These are phyloP conservation scores for Phytophthora parvispora DNA, from an alignment of 352 stramenopile genomes.

Conservation along the genomic window DNA sequence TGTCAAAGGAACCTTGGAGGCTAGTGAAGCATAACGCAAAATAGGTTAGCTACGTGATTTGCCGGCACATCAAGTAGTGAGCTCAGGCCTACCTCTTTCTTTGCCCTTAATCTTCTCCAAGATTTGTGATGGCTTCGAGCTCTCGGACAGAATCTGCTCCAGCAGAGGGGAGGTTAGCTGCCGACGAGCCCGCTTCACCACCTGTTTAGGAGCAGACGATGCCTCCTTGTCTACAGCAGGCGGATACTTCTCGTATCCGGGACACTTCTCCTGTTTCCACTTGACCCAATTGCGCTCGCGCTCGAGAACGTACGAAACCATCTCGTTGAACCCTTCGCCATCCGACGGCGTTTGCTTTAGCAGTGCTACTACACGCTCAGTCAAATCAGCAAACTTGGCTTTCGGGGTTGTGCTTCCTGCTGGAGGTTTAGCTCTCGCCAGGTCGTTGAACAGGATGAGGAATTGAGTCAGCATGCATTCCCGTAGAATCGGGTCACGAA, in stretches of 20 bases:
- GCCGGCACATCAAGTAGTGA: background rate
- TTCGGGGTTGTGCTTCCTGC: slow-evolving; percentile 60
- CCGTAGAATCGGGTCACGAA: slow-evolving; percentile 91
- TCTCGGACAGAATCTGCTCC: slow-evolving; percentile 85
- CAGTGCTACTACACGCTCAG: slow-evolving; percentile 80
- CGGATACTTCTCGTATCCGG: slow-evolving; percentile 74
- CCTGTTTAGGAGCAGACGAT: slow-evolving; percentile 27
- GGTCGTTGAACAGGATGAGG: slow-evolving; percentile 84
- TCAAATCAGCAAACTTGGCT: slow-evolving; percentile 65
- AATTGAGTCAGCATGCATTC: slow-evolving; percentile 93
- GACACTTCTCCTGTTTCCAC: slow-evolving; percentile 93
- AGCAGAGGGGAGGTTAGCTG: slow-evolving; percentile 62
- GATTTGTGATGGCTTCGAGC: slow-evolving; percentile 77
- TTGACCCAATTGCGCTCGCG: slow-evolving; percentile 92
- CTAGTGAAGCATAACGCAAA: slow-evolving; percentile 24
- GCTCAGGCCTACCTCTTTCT: slow-evolving; percentile 49
- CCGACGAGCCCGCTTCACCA: slow-evolving; percentile 35
- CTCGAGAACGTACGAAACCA: slow-evolving; percentile 88
- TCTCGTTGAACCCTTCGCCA: slow-evolving; percentile 90
- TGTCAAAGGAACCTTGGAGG: slow-evolving; percentile 71
- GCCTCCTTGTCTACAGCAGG: slow-evolving; percentile 20
- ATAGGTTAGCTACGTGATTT: background rate
- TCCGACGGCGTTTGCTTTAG: slow-evolving; percentile 90
- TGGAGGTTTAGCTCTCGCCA: slow-evolving; percentile 70
- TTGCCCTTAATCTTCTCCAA: slow-evolving; percentile 82